Conservation (phyloP, 2,329 filamentous ascomycete species). For the Fusarium multiceps region DNA sequence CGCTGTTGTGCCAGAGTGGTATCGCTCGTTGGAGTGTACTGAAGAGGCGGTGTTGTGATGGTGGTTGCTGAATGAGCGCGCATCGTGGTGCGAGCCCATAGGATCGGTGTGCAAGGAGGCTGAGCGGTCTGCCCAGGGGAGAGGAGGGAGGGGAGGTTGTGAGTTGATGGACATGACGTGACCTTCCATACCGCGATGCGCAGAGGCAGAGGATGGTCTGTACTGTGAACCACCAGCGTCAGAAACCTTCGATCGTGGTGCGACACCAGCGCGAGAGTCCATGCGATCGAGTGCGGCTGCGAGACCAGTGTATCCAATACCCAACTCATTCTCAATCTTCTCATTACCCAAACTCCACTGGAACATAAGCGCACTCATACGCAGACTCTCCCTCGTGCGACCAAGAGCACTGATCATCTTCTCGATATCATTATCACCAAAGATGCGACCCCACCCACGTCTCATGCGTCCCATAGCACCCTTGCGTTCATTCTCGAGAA, state of each 20-base stretch:
- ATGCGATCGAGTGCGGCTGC: slow-evolving; percentile 69
- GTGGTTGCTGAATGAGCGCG: slow-evolving; percentile 23
- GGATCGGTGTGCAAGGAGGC: slow-evolving; percentile 36
- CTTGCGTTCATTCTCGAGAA: slow-evolving; percentile 71
- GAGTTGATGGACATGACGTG: slow-evolving; percentile 9
- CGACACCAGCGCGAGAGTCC: slow-evolving; percentile 43
- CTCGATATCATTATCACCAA: slow-evolving; percentile 69
- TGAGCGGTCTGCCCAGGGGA: slow-evolving; percentile 43
- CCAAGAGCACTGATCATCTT: slow-evolving; percentile 68
- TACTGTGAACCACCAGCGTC: slow-evolving; percentile 38
- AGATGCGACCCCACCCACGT: slow-evolving; percentile 72
- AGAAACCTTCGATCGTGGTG: slow-evolving; percentile 32
- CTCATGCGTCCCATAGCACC: slow-evolving; percentile 68
- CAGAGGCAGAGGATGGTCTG: slow-evolving; percentile 41
- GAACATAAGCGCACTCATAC: slow-evolving; percentile 72
- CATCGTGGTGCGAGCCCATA: slow-evolving; percentile 17
- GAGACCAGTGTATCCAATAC: slow-evolving; percentile 75
- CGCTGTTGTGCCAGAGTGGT: slow-evolving; percentile 42
- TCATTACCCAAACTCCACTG: slow-evolving; percentile 71
- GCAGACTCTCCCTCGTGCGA: slow-evolving; percentile 69
- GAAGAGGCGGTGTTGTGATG: slow-evolving; percentile 47
- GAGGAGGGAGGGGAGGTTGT: slow-evolving; percentile 43
- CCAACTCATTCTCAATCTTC: slow-evolving; percentile 68
- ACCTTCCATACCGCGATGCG: slow-evolving; percentile 40
- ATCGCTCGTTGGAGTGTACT: slow-evolving; percentile 47